Evolutionary conservation across 306 rosid species (phyloP).

Genomic region (Ammopiptanthus mongolicus): DNA sequence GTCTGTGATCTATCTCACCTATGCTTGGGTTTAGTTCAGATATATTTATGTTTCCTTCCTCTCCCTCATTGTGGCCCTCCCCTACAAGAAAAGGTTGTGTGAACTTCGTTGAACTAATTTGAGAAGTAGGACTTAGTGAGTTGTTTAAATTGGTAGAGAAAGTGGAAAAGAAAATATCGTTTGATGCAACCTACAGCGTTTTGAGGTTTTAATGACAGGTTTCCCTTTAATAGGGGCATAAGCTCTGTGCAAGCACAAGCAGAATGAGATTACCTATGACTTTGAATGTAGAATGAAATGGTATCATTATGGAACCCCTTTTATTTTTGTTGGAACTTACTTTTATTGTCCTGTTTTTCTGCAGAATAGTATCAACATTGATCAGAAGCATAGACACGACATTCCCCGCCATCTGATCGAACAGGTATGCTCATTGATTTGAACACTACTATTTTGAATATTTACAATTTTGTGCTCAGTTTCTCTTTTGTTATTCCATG

Average conservation of each 20-base stretch:
- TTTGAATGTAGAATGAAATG: not conserved
- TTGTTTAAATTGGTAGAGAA: not conserved
- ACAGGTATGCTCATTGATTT: conserved; percentile 35
- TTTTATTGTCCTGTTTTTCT: not conserved
- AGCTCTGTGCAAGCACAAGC: not conserved
- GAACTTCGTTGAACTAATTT: not conserved
- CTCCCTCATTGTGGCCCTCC: not conserved
- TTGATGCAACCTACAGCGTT: not conserved
- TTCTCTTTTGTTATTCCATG: not conserved
- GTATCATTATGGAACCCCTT: not conserved
- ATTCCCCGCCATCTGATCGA: conserved; percentile 68
- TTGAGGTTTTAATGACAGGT: not conserved
- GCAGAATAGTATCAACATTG: conserved; percentile 62
- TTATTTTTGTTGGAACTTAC: not conserved
- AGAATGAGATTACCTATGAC: not conserved
- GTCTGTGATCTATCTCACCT: not conserved
- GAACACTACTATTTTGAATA: not conserved
- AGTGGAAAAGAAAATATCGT: not conserved
- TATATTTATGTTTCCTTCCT: no score
- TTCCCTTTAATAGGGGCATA: not conserved
- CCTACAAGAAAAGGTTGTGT: not conserved
- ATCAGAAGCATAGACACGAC: conserved; percentile 67
- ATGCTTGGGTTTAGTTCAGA: not conserved
- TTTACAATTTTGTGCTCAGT: not conserved
- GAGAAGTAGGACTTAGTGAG: not conserved